These are phyloP conservation scores for Yamadazyma dushanensis DNA, from an alignment of 1,139 yeast species.

Conservation along the genomic window DNA sequence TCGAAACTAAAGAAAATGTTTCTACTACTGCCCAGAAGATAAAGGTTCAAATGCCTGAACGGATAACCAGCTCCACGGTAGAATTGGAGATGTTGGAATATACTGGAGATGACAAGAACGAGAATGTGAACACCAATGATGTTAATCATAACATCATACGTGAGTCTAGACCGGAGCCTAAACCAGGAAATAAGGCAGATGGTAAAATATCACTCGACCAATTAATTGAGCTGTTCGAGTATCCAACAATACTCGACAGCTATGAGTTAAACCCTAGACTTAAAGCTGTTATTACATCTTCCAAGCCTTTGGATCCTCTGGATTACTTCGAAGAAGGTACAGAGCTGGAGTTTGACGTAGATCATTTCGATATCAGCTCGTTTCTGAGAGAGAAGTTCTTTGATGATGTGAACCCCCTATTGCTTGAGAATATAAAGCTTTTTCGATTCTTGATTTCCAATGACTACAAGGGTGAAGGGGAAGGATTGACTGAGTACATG, in stretches of 20 bases:
- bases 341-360: conserved; percentile 4
- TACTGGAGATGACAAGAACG: not conserved
- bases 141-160: no score
- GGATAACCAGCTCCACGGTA: conserved; percentile 11
- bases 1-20: conserved; percentile 4
- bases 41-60: conserved; percentile 4
- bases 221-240: not conserved
- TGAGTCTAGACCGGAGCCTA: no score
- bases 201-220: not conserved
- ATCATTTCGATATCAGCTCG: conserved; percentile 3
- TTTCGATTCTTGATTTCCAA: conserved; percentile 13
- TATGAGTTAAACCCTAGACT: conserved; percentile 3
- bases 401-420: conserved; percentile 6
- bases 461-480: conserved; percentile 13
- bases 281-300: conserved; percentile 4
- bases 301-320: conserved; percentile 7
- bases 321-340: conserved; percentile 9
- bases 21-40: conserved; percentile 5
- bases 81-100: conserved; percentile 4
- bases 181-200: not conserved
- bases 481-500: conserved; percentile 6
- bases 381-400: conserved; percentile 9
- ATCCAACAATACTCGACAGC: not conserved
- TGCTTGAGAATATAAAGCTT: conserved; percentile 2
- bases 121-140: no score